Conservation (phyloP, 495 filamentous ascomycete species). For the Astrothelium macrocarpum region DNA sequence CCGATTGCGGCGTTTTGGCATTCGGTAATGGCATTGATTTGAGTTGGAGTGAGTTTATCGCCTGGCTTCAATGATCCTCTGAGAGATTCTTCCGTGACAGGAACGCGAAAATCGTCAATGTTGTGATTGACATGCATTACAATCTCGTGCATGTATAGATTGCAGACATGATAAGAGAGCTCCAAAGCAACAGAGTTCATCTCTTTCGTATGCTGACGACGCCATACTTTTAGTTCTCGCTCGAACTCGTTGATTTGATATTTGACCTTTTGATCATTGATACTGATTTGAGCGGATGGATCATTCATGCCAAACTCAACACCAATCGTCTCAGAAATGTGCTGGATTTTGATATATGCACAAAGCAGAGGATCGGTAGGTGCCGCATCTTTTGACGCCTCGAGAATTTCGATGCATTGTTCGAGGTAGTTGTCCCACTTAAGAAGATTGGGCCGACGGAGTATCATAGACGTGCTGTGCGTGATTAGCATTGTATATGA, state of each 20-base stretch:
- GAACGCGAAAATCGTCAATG: conserved; percentile 48
- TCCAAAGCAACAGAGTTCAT: conserved; percentile 40
- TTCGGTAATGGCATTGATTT: conserved; percentile 57
- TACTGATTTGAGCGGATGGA: conserved; percentile 48
- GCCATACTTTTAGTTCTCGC: conserved; percentile 62
- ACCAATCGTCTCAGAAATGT: conserved; percentile 72
- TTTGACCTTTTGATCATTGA: conserved; percentile 64
- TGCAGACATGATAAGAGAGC: conserved; percentile 54
- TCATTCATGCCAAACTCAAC: conserved; percentile 71
- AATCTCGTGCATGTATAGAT: conserved; percentile 80
- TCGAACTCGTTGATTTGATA: conserved; percentile 69
- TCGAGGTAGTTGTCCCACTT: conserved; percentile 78
- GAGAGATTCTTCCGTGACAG: conserved; percentile 40
- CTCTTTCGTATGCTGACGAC: conserved; percentile 42
- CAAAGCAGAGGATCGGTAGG: conserved; percentile 63
- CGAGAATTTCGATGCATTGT: conserved; percentile 68
- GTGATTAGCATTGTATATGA: not conserved
- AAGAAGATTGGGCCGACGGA: conserved; percentile 72
- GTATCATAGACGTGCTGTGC: conserved; percentile 61
- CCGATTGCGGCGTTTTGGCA: conserved; percentile 65
- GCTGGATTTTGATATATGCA: conserved; percentile 67
- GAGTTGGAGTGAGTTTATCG: conserved; percentile 39
- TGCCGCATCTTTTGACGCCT: conserved; percentile 58
- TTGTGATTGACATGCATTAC: conserved; percentile 65
- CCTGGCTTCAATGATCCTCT: conserved; percentile 30